Evolutionary conservation across 495 filamentous ascomycete species (phyloP).

Genomic region (Penicillium bialowiezense): DNA sequence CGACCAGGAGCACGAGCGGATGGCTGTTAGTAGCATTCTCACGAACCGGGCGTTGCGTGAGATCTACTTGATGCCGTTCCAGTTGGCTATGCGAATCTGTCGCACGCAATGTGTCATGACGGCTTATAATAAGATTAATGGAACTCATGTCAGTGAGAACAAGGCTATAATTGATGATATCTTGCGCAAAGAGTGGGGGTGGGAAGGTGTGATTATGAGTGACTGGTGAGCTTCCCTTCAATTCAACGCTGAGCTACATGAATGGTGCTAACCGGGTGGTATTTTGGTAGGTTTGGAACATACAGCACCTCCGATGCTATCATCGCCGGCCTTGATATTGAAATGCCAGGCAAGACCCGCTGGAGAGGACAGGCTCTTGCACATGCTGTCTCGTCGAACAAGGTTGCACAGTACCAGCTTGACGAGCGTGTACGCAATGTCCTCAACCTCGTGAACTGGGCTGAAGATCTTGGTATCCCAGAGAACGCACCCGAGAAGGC

Average conservation of each 20-base stretch:
- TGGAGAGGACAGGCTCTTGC: slow-evolving; percentile 61
- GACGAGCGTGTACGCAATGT: slow-evolving; percentile 63
- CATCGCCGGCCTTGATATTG: slow-evolving; percentile 68
- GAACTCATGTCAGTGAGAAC: slow-evolving; percentile 66
- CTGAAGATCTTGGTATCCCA: slow-evolving; percentile 59
- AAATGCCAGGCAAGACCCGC: slow-evolving; percentile 70
- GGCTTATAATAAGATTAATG: slow-evolving; percentile 74
- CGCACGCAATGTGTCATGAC: slow-evolving; percentile 70
- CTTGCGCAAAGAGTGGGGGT: slow-evolving; percentile 69
- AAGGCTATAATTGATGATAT: slow-evolving; percentile 59
- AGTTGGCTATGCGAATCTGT: slow-evolving; percentile 64
- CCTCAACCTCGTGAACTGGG: slow-evolving; percentile 61
- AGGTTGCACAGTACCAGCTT: slow-evolving; percentile 55
- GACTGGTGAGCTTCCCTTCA: slow-evolving; percentile 55
- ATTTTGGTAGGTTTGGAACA: slow-evolving; percentile 50
- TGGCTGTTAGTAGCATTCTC: slow-evolving; percentile 64
- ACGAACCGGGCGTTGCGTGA: slow-evolving; percentile 71
- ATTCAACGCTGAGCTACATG: no score
- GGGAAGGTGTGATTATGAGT: slow-evolving; percentile 66
- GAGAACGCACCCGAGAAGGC: slow-evolving; percentile 58
- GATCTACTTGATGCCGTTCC: slow-evolving; percentile 74
- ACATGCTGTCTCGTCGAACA: slow-evolving; percentile 58
- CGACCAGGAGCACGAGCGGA: slow-evolving; percentile 71
- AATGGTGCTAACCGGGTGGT: no score
- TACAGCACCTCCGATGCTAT: slow-evolving; percentile 66